Evolutionary conservation across 345 rosid species (phyloP).

Genomic region (Linum lewisii): DNA sequence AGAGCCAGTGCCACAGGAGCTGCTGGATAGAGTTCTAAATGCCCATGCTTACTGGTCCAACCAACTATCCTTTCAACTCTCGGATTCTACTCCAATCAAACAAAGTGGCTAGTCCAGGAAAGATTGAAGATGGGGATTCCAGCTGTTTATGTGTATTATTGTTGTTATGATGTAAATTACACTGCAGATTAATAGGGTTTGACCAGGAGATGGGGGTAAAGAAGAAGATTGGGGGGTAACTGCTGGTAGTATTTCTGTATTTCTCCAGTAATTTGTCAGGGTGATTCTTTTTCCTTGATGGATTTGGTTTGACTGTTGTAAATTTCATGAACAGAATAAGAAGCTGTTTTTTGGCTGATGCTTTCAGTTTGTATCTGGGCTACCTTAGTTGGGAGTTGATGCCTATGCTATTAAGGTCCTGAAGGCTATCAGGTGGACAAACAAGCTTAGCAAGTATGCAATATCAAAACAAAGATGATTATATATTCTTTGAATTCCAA

Average conservation of each 20-base stretch:
- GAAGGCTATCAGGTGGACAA: too few relatives aligned
- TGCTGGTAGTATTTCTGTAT: conserved; percentile 16
- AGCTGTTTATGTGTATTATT: conserved; percentile 3
- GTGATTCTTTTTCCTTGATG: conserved; percentile 16
- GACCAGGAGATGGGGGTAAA: conserved; percentile 25
- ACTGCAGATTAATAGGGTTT: conserved; percentile 10
- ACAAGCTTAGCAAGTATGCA: too few relatives aligned
- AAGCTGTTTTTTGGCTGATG: conserved; percentile 14
- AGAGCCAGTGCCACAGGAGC: conserved; percentile 95
- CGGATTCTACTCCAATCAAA: conserved; percentile 48
- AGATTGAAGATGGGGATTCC: neutral
- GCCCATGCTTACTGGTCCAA: conserved; percentile 95
- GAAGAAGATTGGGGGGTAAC: conserved; percentile 14
- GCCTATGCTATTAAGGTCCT: too few relatives aligned
- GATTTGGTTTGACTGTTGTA: conserved; percentile 30
- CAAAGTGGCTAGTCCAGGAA: too few relatives aligned
- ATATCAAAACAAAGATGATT: too few relatives aligned
- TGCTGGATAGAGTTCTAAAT: conserved; percentile 71
- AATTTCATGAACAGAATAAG: conserved; percentile 33
- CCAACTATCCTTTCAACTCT: conserved; percentile 49
- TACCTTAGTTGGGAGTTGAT: neutral
- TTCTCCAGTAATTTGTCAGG: neutral
- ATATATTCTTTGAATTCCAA: too few relatives aligned
- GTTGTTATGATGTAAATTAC: neutral
- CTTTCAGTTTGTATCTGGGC: neutral